Evolutionary conservation across 2,329 filamentous ascomycete species (phyloP).

Genomic region (Verticillium nonalfalfae): DNA sequence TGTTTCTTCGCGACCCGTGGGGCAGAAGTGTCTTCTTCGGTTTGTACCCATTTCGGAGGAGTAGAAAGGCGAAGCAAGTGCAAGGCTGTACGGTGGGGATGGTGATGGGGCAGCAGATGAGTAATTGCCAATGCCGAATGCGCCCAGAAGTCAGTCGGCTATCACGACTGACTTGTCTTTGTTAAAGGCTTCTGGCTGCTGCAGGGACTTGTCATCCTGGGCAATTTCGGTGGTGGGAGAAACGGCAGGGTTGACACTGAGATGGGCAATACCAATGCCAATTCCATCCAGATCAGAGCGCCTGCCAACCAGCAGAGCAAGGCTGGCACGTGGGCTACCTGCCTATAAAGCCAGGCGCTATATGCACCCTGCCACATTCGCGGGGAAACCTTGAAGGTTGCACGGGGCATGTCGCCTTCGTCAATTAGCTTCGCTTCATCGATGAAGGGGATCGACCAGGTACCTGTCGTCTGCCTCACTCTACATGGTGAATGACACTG

Average conservation of each 20-base stretch:
- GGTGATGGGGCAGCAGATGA: background rate
- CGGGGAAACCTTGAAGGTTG: background rate
- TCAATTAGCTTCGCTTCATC: too few relatives aligned
- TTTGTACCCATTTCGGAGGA: conserved; percentile 29
- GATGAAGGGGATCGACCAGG: too few relatives aligned
- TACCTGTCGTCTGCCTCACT: too few relatives aligned
- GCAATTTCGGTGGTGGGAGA: background rate
- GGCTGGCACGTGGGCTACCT: background rate
- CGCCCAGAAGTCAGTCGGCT: too few relatives aligned
- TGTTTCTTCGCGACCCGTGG: conserved; percentile 57
- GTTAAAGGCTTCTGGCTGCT: too few relatives aligned
- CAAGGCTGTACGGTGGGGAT: background rate
- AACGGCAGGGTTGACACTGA: background rate
- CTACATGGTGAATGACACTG: too few relatives aligned
- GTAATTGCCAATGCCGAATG: too few relatives aligned
- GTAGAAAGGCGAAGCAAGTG: background rate
- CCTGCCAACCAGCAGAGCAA: background rate
- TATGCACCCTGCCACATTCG: background rate
- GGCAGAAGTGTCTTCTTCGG: conserved; percentile 50
- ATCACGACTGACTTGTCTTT: too few relatives aligned
- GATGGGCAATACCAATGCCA: background rate
- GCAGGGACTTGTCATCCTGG: background rate
- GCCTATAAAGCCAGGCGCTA: background rate
- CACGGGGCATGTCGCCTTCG: background rate
- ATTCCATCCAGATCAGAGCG: background rate